Percentiles rank a stretch among this genome's conserved stretches.
These are phyloP conservation scores for Venturiaceae sp. DNA, from an alignment of 2,329 filamentous ascomycete species.

Conservation along the genomic window DNA sequence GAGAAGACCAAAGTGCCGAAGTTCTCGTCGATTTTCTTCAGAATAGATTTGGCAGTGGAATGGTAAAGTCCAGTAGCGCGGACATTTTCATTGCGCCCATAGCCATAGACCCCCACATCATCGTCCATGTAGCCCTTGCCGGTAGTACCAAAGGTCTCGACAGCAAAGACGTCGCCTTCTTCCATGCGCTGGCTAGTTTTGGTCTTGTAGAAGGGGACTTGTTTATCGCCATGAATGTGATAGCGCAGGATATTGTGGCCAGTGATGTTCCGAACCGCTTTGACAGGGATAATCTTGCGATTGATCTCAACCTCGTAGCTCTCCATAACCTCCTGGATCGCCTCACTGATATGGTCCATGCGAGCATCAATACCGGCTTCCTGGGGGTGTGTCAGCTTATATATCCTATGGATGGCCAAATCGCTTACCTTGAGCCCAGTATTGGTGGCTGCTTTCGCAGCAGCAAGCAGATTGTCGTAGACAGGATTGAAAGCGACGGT, in stretches of 20 bases:
- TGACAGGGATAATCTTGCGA: conserved; percentile 69
- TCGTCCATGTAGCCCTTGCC: conserved; percentile 81
- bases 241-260: conserved; percentile 86
- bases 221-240: conserved; percentile 86
- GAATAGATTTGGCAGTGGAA: conserved; percentile 68
- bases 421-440: conserved; percentile 57
- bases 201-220: conserved; percentile 85
- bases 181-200: conserved; percentile 92
- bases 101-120: conserved; percentile 48
- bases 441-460: conserved; percentile 60
- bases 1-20: conserved; percentile 90
- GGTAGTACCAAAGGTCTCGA: conserved; percentile 92
- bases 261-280: conserved; percentile 77
- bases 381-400: too few species aligned
- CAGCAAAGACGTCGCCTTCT: conserved; percentile 92
- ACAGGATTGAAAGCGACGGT: conserved; percentile 59
- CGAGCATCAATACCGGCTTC: conserved; percentile 89
- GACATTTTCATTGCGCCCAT: conserved; percentile 25
- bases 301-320: conserved; percentile 81
- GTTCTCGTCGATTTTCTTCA: conserved; percentile 91
- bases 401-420: neutral
- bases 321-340: conserved; percentile 88
- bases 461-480: conserved; percentile 57
- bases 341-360: conserved; percentile 72
- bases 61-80: conserved; percentile 24